Evolutionary conservation across 306 rosid genomes (phyloP), one percentile per base, ranked within the genome.

Genomic region (Inga leiocalycina): DNA sequence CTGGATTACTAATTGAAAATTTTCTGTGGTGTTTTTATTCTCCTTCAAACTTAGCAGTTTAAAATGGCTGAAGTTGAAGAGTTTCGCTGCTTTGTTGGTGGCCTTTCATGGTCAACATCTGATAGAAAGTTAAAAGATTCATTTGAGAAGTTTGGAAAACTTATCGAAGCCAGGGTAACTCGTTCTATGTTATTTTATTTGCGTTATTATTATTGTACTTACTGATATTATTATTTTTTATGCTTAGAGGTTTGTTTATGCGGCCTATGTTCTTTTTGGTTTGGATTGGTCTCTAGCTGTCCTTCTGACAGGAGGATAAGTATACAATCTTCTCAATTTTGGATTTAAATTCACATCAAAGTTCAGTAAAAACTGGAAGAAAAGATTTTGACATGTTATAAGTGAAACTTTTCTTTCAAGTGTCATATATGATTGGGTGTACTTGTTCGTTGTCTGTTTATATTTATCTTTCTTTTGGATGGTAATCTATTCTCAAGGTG

Each of bases 71-170:
- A 96, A 16, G 85, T 78, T 83, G 89, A 86, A 24, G 99, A 94
- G 81, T 96, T 88, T 59, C 94, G 99, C 41, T 96, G 99, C 84
- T 96, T 96, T 79, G 88, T 96, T 81, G 99, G 99, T 78, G 98
- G 98, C 90, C 96, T 96, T 89, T 89, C 99, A 4, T 96, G 99
- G 99, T 86, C 98, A 77, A 96, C 98, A 8, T 85, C 93, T 41
- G 99, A 96, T 83, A 90, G 97, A 82, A 91, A 92, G 88, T 84
- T 96, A 27, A 94, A 83, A 76, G 97, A 94, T 46, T 86, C 98
- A 22, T 96, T 96, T 85, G 97, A 94, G 2, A 96, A 94, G 92
- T 96, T 80, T 83, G 99, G 99, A 73, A 94, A 92, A 81, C 99
- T 96, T 84, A 30, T 93, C 27, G 99, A 96, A 79, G 99, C 98